phyloP scores from a whole-genome alignment of 1,139 yeast species.

The Saccharomyces pastorianus region DNA sequence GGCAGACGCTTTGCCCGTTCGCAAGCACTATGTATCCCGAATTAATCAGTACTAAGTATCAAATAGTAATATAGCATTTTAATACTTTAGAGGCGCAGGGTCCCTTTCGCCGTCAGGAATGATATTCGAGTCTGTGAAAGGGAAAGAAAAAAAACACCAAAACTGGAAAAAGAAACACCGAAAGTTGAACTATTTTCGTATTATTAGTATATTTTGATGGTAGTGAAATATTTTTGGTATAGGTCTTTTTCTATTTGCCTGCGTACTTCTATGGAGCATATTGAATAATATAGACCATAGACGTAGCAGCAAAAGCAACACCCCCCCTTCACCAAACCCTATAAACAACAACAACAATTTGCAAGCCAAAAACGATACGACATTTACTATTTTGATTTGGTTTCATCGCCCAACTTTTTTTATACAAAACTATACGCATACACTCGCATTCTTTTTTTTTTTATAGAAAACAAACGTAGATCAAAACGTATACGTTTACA shows the following conservation, averaged over 20 bases:
- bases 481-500: neutral
- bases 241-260: neutral
- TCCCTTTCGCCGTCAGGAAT: neutral
- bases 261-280: neutral
- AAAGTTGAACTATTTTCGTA: neutral
- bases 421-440: neutral
- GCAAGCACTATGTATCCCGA: constrained; percentile 37
- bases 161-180: neutral
- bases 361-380: neutral
- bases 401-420: neutral
- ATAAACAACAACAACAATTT: neutral
- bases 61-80: neutral
- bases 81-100: neutral
- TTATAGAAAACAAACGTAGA: neutral
- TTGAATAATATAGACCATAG: neutral
- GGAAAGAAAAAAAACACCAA: neutral
- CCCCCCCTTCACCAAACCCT: neutral
- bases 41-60: constrained; percentile 10
- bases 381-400: neutral
- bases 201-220: neutral
- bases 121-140: neutral
- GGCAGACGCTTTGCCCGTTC: constrained; percentile 36
- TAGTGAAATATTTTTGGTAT: neutral
- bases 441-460: neutral
- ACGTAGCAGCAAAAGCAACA: neutral